These are phyloP conservation scores for Cucurbitaria berberidis DNA, from an alignment of 2,329 filamentous ascomycete species.

Conservation along the genomic window DNA sequence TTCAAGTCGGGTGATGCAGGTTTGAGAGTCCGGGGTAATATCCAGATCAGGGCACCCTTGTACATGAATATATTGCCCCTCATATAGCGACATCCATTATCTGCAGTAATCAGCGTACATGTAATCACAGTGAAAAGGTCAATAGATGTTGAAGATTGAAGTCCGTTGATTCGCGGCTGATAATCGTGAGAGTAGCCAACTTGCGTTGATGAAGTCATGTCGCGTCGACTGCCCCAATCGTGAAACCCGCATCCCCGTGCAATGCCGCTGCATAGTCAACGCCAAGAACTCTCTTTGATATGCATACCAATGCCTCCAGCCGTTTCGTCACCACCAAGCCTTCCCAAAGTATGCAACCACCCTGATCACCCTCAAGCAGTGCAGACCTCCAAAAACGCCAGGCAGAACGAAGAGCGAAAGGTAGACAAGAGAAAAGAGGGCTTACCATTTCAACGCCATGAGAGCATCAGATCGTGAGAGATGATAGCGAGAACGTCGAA, in stretches of 20 bases:
- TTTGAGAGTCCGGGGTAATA: conserved; percentile 4
- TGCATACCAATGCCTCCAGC: background rate
- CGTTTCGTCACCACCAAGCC: background rate
- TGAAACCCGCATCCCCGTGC: background rate
- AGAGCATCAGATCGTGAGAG: background rate
- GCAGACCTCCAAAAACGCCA: background rate
- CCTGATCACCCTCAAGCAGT: background rate
- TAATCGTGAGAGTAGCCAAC: background rate
- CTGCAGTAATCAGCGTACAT: background rate
- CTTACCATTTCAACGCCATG: background rate
- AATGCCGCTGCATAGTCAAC: background rate
- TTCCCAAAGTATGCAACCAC: background rate
- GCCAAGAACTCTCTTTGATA: background rate
- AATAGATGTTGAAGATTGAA: background rate
- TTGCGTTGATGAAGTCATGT: conserved; percentile 1
- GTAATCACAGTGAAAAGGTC: background rate
- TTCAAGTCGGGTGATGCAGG: conserved; percentile 1
- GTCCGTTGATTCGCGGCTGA: background rate
- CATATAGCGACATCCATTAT: background rate
- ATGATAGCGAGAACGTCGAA: background rate
- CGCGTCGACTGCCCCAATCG: background rate
- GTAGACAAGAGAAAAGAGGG: background rate
- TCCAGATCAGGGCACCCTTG: background rate
- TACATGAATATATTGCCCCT: conserved; percentile 1
- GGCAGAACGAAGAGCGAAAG: background rate